These are phyloP conservation scores for Allium sativum DNA, from an alignment of 106 monocot genomes.

Conservation along the genomic window DNA sequence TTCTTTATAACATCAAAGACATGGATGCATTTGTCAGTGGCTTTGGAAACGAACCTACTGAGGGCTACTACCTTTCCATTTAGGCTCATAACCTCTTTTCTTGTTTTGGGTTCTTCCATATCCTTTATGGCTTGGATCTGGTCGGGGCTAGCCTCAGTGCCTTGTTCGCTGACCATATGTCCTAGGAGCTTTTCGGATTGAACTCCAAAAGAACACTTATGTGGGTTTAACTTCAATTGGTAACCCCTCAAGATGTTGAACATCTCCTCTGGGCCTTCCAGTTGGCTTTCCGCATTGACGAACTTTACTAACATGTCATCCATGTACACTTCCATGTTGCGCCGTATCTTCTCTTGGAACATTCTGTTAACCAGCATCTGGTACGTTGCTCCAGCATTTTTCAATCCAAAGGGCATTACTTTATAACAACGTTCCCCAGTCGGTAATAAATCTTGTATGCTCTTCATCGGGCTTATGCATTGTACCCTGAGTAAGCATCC, in stretches of 20 bases:
- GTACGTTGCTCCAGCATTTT: background rate
- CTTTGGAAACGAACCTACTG: too few relatives aligned
- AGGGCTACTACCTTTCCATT: too few relatives aligned
- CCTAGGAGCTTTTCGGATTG: background rate
- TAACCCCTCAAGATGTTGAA: background rate
- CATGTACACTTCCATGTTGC: background rate
- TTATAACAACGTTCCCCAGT: background rate
- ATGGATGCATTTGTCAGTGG: too few relatives aligned
- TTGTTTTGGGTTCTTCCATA: too few relatives aligned
- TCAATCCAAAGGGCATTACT: background rate
- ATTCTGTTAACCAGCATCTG: background rate
- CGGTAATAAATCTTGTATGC: too few relatives aligned
- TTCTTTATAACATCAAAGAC: too few relatives aligned
- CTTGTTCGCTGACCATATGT: background rate
- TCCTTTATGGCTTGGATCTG: slow-evolving; percentile 28
- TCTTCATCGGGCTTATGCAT: too few relatives aligned
- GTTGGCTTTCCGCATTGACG: background rate
- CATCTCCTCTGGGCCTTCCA: background rate
- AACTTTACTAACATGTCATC: background rate
- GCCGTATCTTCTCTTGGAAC: background rate
- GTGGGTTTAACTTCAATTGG: background rate
- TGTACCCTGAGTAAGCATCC: too few relatives aligned
- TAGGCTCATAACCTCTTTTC: too few relatives aligned
- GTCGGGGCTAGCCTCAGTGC: background rate
- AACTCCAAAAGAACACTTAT: background rate